A percentile compares a stretch with the other conserved stretches of the same genome.
Conservation (phyloP, 345 rosid species). For the Salix udensis region DNA sequence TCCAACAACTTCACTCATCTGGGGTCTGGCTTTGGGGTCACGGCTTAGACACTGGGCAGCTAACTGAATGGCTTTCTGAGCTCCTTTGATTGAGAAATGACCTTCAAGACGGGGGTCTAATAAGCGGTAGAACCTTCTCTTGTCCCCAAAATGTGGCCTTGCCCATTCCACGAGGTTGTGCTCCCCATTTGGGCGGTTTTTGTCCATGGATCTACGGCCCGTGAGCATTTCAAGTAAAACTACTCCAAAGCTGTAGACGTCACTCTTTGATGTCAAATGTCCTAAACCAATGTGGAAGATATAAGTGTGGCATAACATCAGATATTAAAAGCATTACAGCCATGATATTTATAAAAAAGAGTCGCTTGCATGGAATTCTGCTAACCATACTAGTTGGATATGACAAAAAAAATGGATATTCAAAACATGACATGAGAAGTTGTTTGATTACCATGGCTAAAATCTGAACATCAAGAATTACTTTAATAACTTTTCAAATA, state of each 20-base stretch:
- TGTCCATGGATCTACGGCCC: conserved; percentile 56
- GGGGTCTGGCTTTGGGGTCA: conserved; percentile 88
- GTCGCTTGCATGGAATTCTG: too few species aligned
- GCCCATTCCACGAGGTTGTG: conserved; percentile 96
- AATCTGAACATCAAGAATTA: too few species aligned
- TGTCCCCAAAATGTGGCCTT: conserved; percentile 80
- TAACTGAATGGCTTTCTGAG: conserved; percentile 78
- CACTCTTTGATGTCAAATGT: conserved; percentile 38
- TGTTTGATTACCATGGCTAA: too few species aligned
- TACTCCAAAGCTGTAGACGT: conserved; percentile 41
- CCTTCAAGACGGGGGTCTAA: conserved; percentile 92
- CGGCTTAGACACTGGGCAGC: conserved; percentile 86
- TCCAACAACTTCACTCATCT: conserved; percentile 85
- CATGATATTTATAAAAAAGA: too few species aligned
- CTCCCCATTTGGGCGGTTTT: conserved; percentile 87
- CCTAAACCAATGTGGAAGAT: conserved; percentile 16
- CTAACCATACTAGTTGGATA: too few species aligned
- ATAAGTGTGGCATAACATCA: background rate
- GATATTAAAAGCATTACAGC: background rate
- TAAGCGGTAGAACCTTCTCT: conserved; percentile 62
- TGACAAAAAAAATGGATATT: too few species aligned
- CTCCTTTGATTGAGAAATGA: conserved; percentile 83
- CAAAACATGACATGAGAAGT: too few species aligned
- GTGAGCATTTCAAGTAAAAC: conserved; percentile 40
- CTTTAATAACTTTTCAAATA: too few species aligned